These are phyloP conservation scores for Saksenaea vasiformis DNA, from an alignment of 371 early-diverging fungal genomes.

Conservation along the genomic window DNA sequence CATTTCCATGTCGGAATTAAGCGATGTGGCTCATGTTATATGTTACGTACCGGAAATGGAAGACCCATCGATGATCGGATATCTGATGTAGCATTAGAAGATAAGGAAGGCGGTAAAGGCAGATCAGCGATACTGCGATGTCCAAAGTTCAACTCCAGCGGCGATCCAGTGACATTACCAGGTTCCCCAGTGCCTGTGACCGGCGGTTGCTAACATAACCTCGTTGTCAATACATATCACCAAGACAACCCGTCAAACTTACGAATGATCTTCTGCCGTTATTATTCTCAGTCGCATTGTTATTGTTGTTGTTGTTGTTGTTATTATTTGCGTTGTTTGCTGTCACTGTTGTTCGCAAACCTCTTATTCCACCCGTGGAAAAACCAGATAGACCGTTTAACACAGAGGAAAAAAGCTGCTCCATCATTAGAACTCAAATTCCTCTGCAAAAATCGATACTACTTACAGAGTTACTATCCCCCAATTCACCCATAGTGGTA, in stretches of 20 bases:
- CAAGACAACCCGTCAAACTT: too few relatives aligned
- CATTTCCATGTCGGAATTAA: neutral
- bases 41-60: slow-evolving; percentile 40
- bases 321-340: too few relatives aligned
- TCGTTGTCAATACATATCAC: too few relatives aligned
- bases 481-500: slow-evolving; percentile 26
- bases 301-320: too few relatives aligned
- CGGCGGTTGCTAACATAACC: neutral
- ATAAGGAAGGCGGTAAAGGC: neutral
- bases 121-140: neutral
- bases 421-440: neutral
- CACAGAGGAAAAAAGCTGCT: slow-evolving; percentile 26
- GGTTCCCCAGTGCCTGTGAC: neutral
- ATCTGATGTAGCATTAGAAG: neutral
- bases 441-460: neutral
- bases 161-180: neutral
- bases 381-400: slow-evolving; percentile 23
- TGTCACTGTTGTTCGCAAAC: neutral
- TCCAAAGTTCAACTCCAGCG: neutral
- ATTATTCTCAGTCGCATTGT: neutral
- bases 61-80: slow-evolving; percentile 12
- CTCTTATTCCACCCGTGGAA: neutral
- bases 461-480: slow-evolving; percentile 40
- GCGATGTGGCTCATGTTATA: neutral
- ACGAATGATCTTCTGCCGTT: neutral